Evolutionary conservation across 805 yeast genomes (phyloP), one percentile per base, ranked within the genome.

Genomic region (Wickerhamiella spandovensis): DNA sequence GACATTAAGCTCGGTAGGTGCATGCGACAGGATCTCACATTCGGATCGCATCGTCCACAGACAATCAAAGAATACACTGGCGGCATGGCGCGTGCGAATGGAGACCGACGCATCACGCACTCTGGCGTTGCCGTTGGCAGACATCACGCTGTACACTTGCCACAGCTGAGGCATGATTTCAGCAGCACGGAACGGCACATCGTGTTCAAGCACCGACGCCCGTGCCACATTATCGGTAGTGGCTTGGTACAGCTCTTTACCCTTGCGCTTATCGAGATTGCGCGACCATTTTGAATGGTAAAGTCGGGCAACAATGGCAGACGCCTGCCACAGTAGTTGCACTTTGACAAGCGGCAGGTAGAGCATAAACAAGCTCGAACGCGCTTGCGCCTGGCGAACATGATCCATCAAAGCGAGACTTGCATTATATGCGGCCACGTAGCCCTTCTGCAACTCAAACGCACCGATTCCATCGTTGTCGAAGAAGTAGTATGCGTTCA

Each of bases 161-260:
- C 98, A 90, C 71, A 88, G 81, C 61, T 88, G 88, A 60, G 84
- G 77, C 92, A 92, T 86, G 52, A 92, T 87, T 8, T 95, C 96
- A 44, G 95, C 81, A 0, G 95, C 84, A 56, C 97, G 75, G 63
- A 85, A 86, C 0, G 97, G 86, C 73, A 92, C 81, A 62, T 90
- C 98, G 66, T 89, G 92, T 59, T 87, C 87, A 58, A 86, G 71
- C 25, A 90, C 82, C 0, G 96, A 86, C 0, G 95, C 94, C 53
- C 79, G 79, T 51, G 79, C 75, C 1, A 92, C 79, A 44, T 84
- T 58, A 42, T 61, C 62, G 10, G 63, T 58, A 8, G 61, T 50
- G 35, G 51, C 53, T 38, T 59, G 53, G 54, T 65, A 71, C 28
- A 83, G 74, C 49, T 73, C 75, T 61, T 78, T 81, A 7, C 96